Evolutionary conservation across 179 eudicot genomes (phyloP).

Genomic region (Sideroxylon spinosum): DNA sequence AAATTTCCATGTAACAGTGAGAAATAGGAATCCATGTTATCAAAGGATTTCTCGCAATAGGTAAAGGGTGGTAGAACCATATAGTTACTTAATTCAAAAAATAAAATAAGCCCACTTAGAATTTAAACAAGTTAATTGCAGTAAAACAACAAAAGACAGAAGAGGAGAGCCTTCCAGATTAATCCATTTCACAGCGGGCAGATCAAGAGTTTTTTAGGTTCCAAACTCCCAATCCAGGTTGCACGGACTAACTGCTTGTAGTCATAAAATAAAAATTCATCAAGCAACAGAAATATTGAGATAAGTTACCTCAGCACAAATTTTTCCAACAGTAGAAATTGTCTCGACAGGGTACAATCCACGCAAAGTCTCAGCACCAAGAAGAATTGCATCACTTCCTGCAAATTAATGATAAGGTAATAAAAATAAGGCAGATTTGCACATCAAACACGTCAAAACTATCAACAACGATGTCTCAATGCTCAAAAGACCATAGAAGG

Average conservation of each 20-base stretch:
- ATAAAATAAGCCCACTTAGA: neutral
- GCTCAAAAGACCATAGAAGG: neutral
- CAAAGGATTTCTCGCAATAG: too few relatives aligned
- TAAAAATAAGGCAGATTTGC: neutral
- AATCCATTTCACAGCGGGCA: neutral
- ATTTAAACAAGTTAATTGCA: neutral
- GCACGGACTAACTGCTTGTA: neutral
- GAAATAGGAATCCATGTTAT: too few relatives aligned
- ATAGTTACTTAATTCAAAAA: neutral
- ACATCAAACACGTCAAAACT: neutral
- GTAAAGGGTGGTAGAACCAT: neutral
- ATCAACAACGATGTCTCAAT: neutral
- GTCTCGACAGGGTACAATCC: slow-evolving; percentile 89
- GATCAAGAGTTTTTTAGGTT: neutral
- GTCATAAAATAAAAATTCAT: neutral
- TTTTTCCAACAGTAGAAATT: slow-evolving; percentile 70
- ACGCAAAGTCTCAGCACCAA: slow-evolving; percentile 89
- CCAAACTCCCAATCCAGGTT: neutral
- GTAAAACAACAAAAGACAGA: neutral
- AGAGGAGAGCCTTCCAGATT: neutral
- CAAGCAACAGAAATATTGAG: slow-evolving; percentile 9
- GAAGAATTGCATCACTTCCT: slow-evolving; percentile 94
- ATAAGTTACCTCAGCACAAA: slow-evolving; percentile 68
- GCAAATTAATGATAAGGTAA: slow-evolving; percentile 23
- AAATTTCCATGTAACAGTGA: too few relatives aligned